phyloP scores from a whole-genome alignment of 1,284 basidiomycete species.

The Papiliotrema laurentii region DNA sequence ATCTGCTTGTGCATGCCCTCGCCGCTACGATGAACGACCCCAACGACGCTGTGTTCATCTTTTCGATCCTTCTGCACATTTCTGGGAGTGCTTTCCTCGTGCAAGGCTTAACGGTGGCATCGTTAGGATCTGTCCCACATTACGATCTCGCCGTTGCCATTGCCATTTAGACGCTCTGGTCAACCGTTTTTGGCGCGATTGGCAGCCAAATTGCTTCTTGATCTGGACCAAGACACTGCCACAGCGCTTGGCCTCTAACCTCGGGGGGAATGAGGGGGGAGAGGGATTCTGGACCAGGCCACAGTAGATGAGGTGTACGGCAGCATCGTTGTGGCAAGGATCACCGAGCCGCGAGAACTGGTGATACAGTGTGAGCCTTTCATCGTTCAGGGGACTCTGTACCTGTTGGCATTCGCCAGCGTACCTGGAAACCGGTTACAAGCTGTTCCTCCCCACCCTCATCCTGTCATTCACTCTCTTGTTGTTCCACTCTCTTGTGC shows the following conservation, averaged over 20 bases:
- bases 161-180: not conserved
- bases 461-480: conserved; percentile 24
- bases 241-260: not conserved
- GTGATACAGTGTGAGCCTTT: conserved; percentile 17
- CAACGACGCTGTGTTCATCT: not conserved
- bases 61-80: not conserved
- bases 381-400: not conserved
- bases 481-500: conserved; percentile 25
- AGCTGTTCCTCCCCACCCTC: conserved; percentile 26
- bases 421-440: conserved; percentile 25
- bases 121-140: not conserved
- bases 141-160: not conserved
- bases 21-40: not conserved
- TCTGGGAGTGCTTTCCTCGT: not conserved
- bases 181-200: not conserved
- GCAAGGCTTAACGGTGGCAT: not conserved
- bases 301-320: conserved; percentile 17
- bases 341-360: conserved; percentile 21
- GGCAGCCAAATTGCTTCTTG: not conserved
- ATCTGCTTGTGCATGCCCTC: too few species aligned
- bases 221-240: not conserved
- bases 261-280: too few species aligned
- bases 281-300: not conserved
- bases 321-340: conserved; percentile 16
- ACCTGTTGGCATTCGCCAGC: conserved; percentile 10